phyloP scores from a whole-genome alignment of 2,329 filamentous ascomycete genomes.

The Penicillium sclerotigenum region DNA sequence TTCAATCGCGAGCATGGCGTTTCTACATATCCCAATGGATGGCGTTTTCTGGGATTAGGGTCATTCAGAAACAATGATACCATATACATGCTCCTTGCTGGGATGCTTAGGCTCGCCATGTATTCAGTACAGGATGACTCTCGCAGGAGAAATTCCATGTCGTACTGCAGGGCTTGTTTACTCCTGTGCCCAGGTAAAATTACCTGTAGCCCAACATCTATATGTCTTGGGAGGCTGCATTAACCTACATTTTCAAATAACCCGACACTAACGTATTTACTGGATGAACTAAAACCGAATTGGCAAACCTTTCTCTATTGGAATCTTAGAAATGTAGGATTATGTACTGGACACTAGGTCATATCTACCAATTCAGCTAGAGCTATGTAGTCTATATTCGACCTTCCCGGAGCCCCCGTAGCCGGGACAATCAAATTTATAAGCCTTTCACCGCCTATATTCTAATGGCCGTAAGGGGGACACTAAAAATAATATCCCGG shows the following conservation, averaged over 20 bases:
- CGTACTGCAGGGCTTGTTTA: not conserved
- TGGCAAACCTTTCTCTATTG: not conserved
- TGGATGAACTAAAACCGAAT: not conserved
- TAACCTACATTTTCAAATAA: not conserved
- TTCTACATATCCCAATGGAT: slow-evolving; percentile 19
- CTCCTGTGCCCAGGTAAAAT: not conserved
- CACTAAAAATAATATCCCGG: too few relatives aligned
- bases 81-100: not conserved
- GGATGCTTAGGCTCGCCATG: not conserved
- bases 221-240: not conserved
- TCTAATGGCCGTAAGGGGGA: too few relatives aligned
- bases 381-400: not conserved
- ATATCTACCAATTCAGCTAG: not conserved
- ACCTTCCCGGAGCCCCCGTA: too few relatives aligned
- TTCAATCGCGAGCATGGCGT: slow-evolving; percentile 29
- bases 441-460: too few relatives aligned
- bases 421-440: not conserved
- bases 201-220: not conserved
- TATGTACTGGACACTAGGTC: not conserved
- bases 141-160: not conserved
- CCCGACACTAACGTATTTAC: not conserved
- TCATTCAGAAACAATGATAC: slow-evolving; percentile 5
- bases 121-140: not conserved
- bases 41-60: slow-evolving; percentile 15
- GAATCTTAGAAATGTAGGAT: not conserved